Conservation (phyloP, 192 early-diverging fungal genomes). For the Thamnidium elegans region DNA sequence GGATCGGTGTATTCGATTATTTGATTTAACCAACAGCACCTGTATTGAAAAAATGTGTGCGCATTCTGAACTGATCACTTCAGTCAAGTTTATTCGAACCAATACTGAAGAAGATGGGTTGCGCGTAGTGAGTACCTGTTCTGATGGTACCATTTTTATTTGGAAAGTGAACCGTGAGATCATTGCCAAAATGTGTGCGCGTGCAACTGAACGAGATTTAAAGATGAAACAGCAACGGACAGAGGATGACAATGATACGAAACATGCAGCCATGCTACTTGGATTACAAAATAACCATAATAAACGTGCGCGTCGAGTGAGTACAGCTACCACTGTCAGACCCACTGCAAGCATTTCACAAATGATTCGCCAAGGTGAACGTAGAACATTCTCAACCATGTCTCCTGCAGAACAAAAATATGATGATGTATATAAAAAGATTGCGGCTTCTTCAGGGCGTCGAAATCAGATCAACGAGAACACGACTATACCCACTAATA, state of each 20-base stretch:
- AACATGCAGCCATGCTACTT: neutral
- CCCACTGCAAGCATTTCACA: slow-evolving; percentile 26
- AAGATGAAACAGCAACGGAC: neutral
- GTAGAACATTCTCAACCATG: slow-evolving; percentile 33
- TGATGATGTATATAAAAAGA: slow-evolving; percentile 38
- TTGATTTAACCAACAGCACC: slow-evolving; percentile 62
- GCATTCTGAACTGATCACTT: slow-evolving; percentile 74
- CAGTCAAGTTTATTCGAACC: slow-evolving; percentile 53
- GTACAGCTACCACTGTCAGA: slow-evolving; percentile 4
- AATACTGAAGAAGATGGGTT: slow-evolving; percentile 9
- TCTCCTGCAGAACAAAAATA: slow-evolving; percentile 38
- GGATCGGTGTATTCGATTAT: slow-evolving; percentile 69
- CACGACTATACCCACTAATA: neutral
- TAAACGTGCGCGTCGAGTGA: slow-evolving; percentile 15
- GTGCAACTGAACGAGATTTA: slow-evolving; percentile 18
- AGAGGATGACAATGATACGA: neutral
- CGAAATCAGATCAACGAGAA: neutral
- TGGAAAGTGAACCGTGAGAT: slow-evolving; percentile 63
- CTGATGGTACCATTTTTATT: slow-evolving; percentile 74
- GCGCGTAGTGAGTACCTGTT: slow-evolving; percentile 63
- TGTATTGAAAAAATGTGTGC: slow-evolving; percentile 59
- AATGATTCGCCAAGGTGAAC: slow-evolving; percentile 31
- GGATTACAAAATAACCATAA: neutral
- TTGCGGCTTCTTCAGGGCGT: neutral
- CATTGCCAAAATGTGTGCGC: slow-evolving; percentile 17